phyloP scores from a whole-genome alignment of 345 rosid species.

The Eucalyptus erythrocorys region DNA sequence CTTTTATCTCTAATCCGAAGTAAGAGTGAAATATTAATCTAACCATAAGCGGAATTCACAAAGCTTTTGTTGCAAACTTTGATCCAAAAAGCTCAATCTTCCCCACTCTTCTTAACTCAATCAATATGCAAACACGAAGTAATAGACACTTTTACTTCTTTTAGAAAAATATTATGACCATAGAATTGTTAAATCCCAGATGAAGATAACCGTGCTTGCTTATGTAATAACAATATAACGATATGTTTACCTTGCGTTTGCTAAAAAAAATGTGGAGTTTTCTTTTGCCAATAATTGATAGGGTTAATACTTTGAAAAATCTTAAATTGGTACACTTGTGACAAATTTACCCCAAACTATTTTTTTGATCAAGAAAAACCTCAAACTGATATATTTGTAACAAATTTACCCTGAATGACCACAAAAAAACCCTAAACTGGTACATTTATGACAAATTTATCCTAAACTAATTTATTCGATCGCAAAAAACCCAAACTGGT shows the following conservation, averaged over 20 bases:
- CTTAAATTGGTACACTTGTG: no score
- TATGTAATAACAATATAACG: not conserved
- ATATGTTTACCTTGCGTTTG: not conserved
- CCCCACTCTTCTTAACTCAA: not conserved
- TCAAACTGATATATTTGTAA: no score
- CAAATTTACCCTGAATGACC: no score
- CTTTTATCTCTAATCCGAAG: not conserved
- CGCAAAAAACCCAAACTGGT: no score
- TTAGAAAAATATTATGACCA: not conserved
- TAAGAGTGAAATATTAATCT: not conserved
- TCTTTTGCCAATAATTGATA: not conserved
- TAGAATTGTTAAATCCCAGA: not conserved
- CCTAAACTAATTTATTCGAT: no score
- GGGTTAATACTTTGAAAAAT: no score
- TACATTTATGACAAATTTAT: no score
- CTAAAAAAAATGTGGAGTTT: not conserved
- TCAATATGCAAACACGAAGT: not conserved
- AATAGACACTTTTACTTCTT: not conserved
- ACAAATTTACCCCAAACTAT: no score
- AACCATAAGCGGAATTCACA: not conserved
- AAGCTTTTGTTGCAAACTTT: not conserved
- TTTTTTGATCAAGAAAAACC: no score
- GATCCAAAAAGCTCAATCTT: not conserved
- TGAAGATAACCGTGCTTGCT: not conserved
- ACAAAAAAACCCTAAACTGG: no score